Conservation (phyloP, 305 asterid genomes). For the Fraxinus angustifolia region DNA sequence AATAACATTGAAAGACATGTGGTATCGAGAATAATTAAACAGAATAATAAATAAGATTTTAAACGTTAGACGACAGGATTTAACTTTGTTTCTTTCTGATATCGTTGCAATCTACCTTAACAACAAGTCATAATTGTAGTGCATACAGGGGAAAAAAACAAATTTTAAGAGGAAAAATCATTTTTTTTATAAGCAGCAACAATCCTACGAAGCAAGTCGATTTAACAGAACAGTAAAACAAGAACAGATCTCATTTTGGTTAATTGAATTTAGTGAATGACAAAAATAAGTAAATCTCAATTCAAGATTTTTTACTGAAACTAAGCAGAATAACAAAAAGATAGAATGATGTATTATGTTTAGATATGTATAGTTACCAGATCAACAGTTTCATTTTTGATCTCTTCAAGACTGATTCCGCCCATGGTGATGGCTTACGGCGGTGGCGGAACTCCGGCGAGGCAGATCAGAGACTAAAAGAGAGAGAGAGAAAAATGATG, state of each 20-base stretch:
- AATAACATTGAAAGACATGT: not conserved
- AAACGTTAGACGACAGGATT: not conserved
- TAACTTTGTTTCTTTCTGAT: not conserved
- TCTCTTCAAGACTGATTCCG: slow-evolving; percentile 38
- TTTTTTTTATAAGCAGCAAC: not conserved
- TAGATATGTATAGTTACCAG: slow-evolving; percentile 30
- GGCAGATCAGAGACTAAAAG: not conserved
- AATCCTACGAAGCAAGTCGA: not conserved
- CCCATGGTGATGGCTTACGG: slow-evolving; percentile 27
- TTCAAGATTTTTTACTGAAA: not conserved
- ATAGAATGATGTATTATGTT: not conserved
- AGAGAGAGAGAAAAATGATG: not conserved
- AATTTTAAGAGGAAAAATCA: not conserved
- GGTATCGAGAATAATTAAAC: not conserved
- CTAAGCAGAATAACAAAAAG: not conserved
- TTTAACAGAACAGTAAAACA: not conserved
- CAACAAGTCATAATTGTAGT: not conserved
- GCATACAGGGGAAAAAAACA: not conserved
- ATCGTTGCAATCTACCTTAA: not conserved
- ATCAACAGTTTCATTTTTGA: slow-evolving; percentile 50
- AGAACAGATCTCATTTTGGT: not conserved
- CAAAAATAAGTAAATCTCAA: not conserved
- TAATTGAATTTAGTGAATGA: not conserved
- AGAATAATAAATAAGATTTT: not conserved
- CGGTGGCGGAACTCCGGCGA: not conserved